phyloP scores from a whole-genome alignment of 495 filamentous ascomycete species.

The Tuber borchii region DNA sequence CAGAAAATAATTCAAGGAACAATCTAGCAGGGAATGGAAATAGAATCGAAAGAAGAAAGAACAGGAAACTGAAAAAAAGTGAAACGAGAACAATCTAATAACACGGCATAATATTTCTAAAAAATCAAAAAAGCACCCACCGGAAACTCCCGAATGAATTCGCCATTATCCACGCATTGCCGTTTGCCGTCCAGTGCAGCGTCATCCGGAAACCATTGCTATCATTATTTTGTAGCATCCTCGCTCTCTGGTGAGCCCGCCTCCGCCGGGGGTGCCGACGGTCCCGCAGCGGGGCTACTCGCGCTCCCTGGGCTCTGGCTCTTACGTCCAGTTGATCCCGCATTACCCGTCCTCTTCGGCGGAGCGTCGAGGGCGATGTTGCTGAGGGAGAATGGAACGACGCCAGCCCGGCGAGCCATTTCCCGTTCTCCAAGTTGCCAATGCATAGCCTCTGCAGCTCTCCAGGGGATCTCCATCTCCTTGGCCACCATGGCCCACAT shows the following conservation, averaged over 20 bases:
- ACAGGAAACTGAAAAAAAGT: neutral
- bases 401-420: conserved; percentile 84
- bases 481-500: conserved; percentile 93
- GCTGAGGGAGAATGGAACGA: conserved; percentile 68
- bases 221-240: conserved; percentile 17
- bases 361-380: conserved; percentile 55
- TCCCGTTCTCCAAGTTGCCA: conserved; percentile 92
- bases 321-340: conserved; percentile 14
- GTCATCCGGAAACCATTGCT: neutral
- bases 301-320: conserved; percentile 25
- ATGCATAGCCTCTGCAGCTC: conserved; percentile 94
- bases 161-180: neutral
- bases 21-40: neutral
- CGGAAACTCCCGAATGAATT: conserved; percentile 20
- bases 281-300: conserved; percentile 11
- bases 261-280: conserved; percentile 16
- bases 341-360: conserved; percentile 20
- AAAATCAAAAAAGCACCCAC: conserved; percentile 22
- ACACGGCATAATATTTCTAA: conserved; percentile 17
- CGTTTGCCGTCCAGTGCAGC: neutral
- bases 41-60: neutral
- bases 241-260: conserved; percentile 15
- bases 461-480: conserved; percentile 95
- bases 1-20: conserved; percentile 9
- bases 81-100: conserved; percentile 21